Base-by-base conservation (phyloP, 495 filamentous ascomycete genomes). In the Penicillium maclennaniae region DNA sequence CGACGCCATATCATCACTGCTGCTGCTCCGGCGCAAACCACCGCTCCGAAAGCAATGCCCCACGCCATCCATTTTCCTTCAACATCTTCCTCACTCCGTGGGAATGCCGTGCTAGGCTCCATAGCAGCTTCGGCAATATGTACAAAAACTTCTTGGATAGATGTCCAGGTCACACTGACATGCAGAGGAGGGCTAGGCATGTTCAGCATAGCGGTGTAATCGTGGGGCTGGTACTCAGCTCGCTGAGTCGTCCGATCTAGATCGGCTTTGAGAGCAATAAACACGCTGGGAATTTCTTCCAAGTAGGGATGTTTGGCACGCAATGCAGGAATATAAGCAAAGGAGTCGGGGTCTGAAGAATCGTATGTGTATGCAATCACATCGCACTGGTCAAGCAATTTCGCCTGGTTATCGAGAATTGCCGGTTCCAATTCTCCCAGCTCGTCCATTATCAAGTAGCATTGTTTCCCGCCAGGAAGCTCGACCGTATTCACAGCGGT, bases 401-500 rank as follows among this genome's bases (percentile, higher is more conserved):
- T 95, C 26, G 83, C 82, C 60, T 87, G 82, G 71, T 98, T 97
- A 45, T 97, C 93, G 1, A 98, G 73, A 45, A 97, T 88, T 19
- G 93, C 92, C 0, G 91, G 88, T 60, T 97, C 93, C 37, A 95
- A 75, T 67, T 97, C 91, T n/a, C 95, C 95, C 2, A 97, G 84
- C 65, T 98, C 93, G 61, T 95, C 88, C 47, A 97, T 76, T 53
- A 98, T 97, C 20, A 98, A 78, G 62, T 97, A 97, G 70, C 90
- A 95, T 69, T 98, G 95, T 61, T 96, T 96, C 21, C 93, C 93
- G 25, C 93, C 93, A 43, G 88, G 91, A 3, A 98, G 82, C 62
- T 98, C 93, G 16, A 98, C 93, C 53, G 89, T 96, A 66, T 98
- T 97, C 56, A 97, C 92, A 3, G 91, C 91, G 2, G 89, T 87